Evolutionary conservation across 305 asterid genomes (phyloP).

Genomic region (Fraxinus sp.): DNA sequence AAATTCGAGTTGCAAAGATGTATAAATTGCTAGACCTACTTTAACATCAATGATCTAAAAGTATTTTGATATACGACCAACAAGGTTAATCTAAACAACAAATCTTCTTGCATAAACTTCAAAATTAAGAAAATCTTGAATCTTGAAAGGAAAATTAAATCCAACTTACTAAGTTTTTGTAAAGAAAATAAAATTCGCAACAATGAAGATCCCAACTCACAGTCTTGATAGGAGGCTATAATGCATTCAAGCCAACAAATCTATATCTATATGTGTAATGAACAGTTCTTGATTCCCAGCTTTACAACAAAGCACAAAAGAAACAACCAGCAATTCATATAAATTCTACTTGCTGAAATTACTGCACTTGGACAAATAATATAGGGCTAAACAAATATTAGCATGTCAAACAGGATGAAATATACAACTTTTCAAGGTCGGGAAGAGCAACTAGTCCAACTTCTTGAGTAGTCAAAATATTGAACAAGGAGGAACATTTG

Average conservation of each 20-base stretch:
- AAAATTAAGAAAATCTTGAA: not conserved
- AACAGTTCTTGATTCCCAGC: not conserved
- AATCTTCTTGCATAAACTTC: not conserved
- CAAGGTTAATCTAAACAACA: not conserved
- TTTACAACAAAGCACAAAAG: not conserved
- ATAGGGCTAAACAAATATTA: not conserved
- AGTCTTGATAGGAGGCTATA: not conserved
- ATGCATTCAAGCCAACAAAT: not conserved
- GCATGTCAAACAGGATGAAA: slow-evolving; percentile 11
- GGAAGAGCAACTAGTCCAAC: not conserved
- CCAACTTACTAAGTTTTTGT: not conserved
- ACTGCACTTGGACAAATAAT: slow-evolving; percentile 5
- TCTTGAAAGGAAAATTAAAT: not conserved
- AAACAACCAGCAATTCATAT: not conserved
- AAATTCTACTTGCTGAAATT: slow-evolving; percentile 5
- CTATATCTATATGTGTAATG: not conserved
- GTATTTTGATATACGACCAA: not conserved
- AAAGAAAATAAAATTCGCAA: not conserved
- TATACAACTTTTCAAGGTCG: not conserved
- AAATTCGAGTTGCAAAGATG: not conserved
- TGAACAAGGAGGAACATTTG: not conserved
- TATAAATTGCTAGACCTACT: not conserved
- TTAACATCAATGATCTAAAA: not conserved
- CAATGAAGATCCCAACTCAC: not conserved
- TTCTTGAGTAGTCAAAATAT: not conserved